Conservation (phyloP, 805 yeast genomes). For the Ogataea corticis region DNA sequence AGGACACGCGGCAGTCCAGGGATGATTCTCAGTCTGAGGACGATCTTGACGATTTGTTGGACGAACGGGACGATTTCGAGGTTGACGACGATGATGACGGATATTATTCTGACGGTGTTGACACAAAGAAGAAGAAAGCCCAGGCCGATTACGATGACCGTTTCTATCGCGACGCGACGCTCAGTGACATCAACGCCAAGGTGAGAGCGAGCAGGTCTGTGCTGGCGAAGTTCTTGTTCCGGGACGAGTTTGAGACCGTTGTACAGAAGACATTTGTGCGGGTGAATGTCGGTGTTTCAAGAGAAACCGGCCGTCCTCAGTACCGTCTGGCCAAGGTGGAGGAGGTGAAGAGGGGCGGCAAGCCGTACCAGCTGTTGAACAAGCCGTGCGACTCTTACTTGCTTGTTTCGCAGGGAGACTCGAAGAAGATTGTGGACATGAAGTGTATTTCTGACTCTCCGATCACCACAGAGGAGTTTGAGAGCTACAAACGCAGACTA, state of each 20-base stretch:
- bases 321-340: conserved; percentile 86
- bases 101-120: conserved; percentile 27
- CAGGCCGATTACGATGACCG: conserved; percentile 39
- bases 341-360: conserved; percentile 45
- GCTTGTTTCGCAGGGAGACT: conserved; percentile 78
- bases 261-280: conserved; percentile 78
- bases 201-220: conserved; percentile 76
- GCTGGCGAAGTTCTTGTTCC: conserved; percentile 72
- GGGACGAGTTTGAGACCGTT: conserved; percentile 74
- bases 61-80: conserved; percentile 35
- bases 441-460: conserved; percentile 77
- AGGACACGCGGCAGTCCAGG: conserved; percentile 21
- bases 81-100: conserved; percentile 43
- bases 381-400: conserved; percentile 54
- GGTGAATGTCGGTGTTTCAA: conserved; percentile 75
- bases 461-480: conserved; percentile 70
- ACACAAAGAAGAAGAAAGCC: conserved; percentile 47
- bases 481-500: conserved; percentile 62
- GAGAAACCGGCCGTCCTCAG: conserved; percentile 57
- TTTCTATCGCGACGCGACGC: conserved; percentile 44
- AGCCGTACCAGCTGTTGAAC: conserved; percentile 43
- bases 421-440: conserved; percentile 74
- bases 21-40: conserved; percentile 45
- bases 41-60: conserved; percentile 36
- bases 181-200: conserved; percentile 63